A percentile compares a stretch with the other conserved stretches of the same genome.
Conservation (phyloP, 371 early-diverging fungal species). For the Rhizopus arrhizus region DNA sequence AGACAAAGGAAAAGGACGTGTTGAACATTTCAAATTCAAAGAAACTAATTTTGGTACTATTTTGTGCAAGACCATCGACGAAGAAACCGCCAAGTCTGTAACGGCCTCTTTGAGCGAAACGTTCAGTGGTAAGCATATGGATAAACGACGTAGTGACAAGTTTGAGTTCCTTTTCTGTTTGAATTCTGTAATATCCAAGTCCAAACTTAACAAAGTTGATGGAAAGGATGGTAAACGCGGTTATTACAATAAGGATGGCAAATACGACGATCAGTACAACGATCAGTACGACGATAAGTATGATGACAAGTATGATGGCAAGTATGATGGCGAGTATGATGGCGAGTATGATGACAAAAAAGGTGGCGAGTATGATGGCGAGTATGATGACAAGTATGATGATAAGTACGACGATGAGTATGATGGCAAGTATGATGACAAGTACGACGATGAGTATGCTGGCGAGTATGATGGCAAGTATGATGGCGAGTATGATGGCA, state of each 20-base stretch:
- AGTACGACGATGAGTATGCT: background rate
- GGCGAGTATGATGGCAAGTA: conserved; percentile 2
- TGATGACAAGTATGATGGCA: background rate
- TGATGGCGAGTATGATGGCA: background rate
- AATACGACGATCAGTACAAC: background rate
- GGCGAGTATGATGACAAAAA: background rate
- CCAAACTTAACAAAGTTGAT: background rate
- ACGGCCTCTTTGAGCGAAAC: too few relatives aligned
- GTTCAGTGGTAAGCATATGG: too few relatives aligned
- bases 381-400: background rate
- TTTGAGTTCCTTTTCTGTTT: too few relatives aligned
- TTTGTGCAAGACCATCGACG: too few relatives aligned
- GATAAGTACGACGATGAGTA: background rate
- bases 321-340: background rate
- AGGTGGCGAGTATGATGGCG: background rate
- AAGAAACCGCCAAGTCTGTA: too few relatives aligned
- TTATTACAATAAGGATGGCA: too few relatives aligned
- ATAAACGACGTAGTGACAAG: too few relatives aligned
- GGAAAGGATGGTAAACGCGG: background rate
- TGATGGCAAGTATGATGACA: conserved; percentile 3
- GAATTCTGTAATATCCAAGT: too few relatives aligned
- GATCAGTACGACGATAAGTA: background rate
- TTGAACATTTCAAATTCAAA: too few relatives aligned
- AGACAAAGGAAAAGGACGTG: too few relatives aligned
- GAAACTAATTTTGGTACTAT: too few relatives aligned